Base-by-base conservation (phyloP, 2,329 filamentous ascomycete species). In the Fusarium sp. region DNA sequence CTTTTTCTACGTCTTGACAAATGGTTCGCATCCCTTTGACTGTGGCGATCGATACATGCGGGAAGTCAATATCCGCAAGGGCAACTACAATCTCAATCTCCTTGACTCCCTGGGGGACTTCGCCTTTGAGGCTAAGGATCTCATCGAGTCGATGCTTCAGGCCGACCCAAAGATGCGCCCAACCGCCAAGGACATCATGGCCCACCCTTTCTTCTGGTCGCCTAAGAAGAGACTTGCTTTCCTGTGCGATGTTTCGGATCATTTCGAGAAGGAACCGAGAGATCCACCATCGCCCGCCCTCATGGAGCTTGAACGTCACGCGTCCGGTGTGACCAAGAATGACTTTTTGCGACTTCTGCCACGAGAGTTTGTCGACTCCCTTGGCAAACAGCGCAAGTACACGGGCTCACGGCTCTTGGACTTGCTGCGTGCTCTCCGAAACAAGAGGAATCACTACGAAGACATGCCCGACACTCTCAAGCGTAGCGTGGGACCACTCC, bases 1-100 rank as follows among this genome's bases (percentile, higher is more conserved):
- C n/a, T 99, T 98, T 86, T 98, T 95, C 85, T 99, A 98, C 81
- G 95, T 98, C n/a, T 88, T 99, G 69, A 98, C 96, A 2, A 93
- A 95, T 71, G 96, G 96, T 18, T 90, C 89, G 2, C 96, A 99
- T 82, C 96, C 96, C 0, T 99, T 97, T 78, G 96, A 98, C 80
- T 95, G 95, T 72, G 95, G 96, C 65, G 95, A 96, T 79, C 92
- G 94, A 59, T 98, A 96, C 86, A 97, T 97, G 90, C 91, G 96
- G 62, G 96, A 99, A 83, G 93, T 97, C 78, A 98, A 99, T 82
- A 98, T 99, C 78, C 95, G 97, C 78, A 97, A 97, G 81, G 94
- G 94, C 73, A 92, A 93, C 67, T 93, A 92, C 81, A 92, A 92
- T 77, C 87, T 97, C 35, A 86, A 89, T 54, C 89, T 89, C 27